phyloP scores from a whole-genome alignment of 2,329 filamentous ascomycete genomes.

The Alternaria postmessia region DNA sequence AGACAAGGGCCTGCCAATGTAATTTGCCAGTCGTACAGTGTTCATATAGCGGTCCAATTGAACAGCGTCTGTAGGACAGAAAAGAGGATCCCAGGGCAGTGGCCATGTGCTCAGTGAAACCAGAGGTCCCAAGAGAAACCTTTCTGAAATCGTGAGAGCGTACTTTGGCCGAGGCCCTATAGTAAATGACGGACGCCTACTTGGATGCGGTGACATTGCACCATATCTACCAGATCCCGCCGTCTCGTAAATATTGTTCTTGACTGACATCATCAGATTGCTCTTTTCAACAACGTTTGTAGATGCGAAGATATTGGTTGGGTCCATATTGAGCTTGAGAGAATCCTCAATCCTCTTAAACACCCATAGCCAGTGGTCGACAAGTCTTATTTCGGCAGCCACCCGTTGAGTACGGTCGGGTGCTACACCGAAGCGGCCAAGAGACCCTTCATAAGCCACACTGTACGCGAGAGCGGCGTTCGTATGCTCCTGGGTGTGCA shows the following conservation, averaged over 20 bases:
- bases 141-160: conserved; percentile 25
- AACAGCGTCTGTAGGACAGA: conserved; percentile 28
- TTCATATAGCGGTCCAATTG: conserved; percentile 29
- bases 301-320: conserved; percentile 35
- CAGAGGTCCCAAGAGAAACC: conserved; percentile 31
- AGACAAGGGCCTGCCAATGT: conserved; percentile 3
- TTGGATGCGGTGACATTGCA: background rate
- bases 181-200: background rate
- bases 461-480: conserved; percentile 42
- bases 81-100: conserved; percentile 37
- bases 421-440: conserved; percentile 25
- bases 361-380: conserved; percentile 30
- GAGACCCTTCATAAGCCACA: conserved; percentile 38
- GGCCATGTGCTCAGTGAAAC: conserved; percentile 36
- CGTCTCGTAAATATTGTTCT: conserved; percentile 14
- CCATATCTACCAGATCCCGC: background rate
- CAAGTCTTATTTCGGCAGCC: conserved; percentile 29
- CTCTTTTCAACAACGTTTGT: conserved; percentile 34
- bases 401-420: conserved; percentile 26
- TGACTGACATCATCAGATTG: conserved; percentile 24
- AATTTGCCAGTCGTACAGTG: conserved; percentile 5
- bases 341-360: conserved; percentile 26
- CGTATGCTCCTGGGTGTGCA: conserved; percentile 37
- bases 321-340: conserved; percentile 30
- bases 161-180: conserved; percentile 14